Evolutionary conservation across 2,329 filamentous ascomycete genomes (phyloP), one percentile per base, ranked within the genome.

Genomic region (Fusarium mexicanum): DNA sequence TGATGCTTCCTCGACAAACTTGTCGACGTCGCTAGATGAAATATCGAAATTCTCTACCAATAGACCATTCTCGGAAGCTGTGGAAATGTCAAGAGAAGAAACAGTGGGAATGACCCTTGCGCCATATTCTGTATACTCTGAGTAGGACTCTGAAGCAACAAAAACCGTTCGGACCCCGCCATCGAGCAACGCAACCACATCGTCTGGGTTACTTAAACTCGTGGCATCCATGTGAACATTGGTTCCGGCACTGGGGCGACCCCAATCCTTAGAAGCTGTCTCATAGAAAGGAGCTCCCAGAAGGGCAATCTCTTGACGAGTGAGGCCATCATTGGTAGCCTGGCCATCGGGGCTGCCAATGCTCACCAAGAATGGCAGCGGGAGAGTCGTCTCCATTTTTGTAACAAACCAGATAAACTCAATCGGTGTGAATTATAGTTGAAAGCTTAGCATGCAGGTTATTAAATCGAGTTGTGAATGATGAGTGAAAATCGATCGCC

Each of bases 81-180:
- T 80, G 16, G 84, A 82, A n/a, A 87, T 79, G 50, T 86, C 83
- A 13, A 83, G 83, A 58, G 87, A 85, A 18, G 83, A 83, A 18
- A 89, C 84, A 29, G 85, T 83, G 5, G 89, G 87, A 26, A 89
- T 85, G 33, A 92, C 86, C 66, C 91, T 86, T 48, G 86, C 84
- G 48, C 87, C 88, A 72, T 89, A 90, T 72, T 88, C 86, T 54
- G 86, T 82, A 67, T 89, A 88, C 59, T 87, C 84, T 14, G 86
- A 85, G 61, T 97, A 85, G 80, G 94, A 92, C 64, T 91, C 87
- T 54, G 91, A 88, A 24, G 89, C 88, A 58, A 98, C 93, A 81
- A 98, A 96, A 71, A 96, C 92, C 81, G 92, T 96, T 60, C 91
- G 90, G 12, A 95, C 94, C 68, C 96, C 96, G 73, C 91, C 90